Conservation (phyloP, 345 rosid genomes). For the Lepidium sativum region DNA sequence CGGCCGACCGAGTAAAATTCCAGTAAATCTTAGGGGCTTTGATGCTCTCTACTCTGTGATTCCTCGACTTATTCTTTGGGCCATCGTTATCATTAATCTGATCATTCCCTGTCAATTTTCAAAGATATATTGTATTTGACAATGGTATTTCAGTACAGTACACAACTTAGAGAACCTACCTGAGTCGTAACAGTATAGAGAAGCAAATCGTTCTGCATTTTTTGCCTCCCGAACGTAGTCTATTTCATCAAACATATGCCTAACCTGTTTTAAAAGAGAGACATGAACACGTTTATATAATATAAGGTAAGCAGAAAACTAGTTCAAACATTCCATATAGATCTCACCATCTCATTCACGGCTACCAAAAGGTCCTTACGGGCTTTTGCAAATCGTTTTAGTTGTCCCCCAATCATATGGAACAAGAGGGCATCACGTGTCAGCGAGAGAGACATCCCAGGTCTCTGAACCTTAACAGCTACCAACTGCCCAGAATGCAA, state of each 20-base stretch:
- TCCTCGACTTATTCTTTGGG: slow-evolving; percentile 20
- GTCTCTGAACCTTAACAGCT: slow-evolving; percentile 98
- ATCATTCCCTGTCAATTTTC: slow-evolving; percentile 33
- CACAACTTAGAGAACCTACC: slow-evolving; percentile 35
- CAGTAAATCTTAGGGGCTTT: slow-evolving; percentile 92
- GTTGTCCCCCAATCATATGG: slow-evolving; percentile 88
- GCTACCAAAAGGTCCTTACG: slow-evolving; percentile 83
- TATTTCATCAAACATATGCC: slow-evolving; percentile 98
- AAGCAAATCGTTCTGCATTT: slow-evolving; percentile 93
- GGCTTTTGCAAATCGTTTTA: slow-evolving; percentile 87
- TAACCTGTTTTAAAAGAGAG: slow-evolving; percentile 70
- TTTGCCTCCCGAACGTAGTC: slow-evolving; percentile 80
- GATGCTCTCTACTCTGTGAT: slow-evolving; percentile 38
- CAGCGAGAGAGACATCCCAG: slow-evolving; percentile 69
- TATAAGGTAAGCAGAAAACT: slow-evolving; percentile 11
- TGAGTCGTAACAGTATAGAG: slow-evolving; percentile 49
- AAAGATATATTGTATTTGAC: neutral
- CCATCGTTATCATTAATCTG: slow-evolving; percentile 27
- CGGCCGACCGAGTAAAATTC: slow-evolving; percentile 67
- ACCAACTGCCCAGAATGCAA: slow-evolving; percentile 94
- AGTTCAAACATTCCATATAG: neutral
- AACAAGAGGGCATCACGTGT: slow-evolving; percentile 94
- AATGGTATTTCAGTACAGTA: neutral
- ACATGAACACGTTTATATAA: slow-evolving; percentile 33
- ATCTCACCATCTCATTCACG: slow-evolving; percentile 87